Conservation (phyloP, 208 protist species). For the Leishmania tropica region DNA sequence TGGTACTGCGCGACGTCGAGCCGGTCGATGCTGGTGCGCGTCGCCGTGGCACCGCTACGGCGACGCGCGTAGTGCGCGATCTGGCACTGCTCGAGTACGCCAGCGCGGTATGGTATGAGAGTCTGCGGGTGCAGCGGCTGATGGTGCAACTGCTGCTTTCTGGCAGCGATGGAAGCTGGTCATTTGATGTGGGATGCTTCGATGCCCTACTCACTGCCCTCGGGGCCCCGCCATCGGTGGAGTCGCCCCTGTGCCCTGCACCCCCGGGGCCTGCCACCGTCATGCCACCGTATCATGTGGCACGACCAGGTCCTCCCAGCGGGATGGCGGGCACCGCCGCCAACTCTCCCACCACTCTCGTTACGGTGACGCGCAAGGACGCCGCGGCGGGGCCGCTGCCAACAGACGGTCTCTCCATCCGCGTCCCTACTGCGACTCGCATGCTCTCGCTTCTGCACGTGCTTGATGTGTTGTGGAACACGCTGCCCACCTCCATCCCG, state of each 20-base stretch:
- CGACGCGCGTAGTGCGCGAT: conserved; percentile 15
- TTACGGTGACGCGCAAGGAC: neutral
- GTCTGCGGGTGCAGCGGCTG: conserved; percentile 68
- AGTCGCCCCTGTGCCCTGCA: neutral
- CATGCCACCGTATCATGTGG: neutral
- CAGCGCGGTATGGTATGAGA: conserved; percentile 55
- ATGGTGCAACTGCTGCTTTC: conserved; percentile 49
- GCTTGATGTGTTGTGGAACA: conserved; percentile 54
- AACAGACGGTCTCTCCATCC: neutral
- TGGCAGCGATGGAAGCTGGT: conserved; percentile 3
- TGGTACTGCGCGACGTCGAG: conserved; percentile 15
- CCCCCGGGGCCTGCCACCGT: neutral
- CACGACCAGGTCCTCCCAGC: neutral
- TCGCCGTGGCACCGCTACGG: neutral
- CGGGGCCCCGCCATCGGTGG: conserved; percentile 9
- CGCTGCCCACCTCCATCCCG: conserved; percentile 20
- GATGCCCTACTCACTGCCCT: conserved; percentile 10
- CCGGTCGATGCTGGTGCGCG: neutral
- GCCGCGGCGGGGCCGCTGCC: neutral
- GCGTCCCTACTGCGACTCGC: conserved; percentile 29
- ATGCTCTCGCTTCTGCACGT: conserved; percentile 50
- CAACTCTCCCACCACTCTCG: neutral
- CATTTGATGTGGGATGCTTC: conserved; percentile 8
- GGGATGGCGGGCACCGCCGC: neutral
- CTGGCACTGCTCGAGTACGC: conserved; percentile 24